A percentile compares a stretch with the other conserved stretches of the same genome.
These are phyloP conservation scores for Theileria parva DNA, from an alignment of 169 alveolate species.

Conservation along the genomic window DNA sequence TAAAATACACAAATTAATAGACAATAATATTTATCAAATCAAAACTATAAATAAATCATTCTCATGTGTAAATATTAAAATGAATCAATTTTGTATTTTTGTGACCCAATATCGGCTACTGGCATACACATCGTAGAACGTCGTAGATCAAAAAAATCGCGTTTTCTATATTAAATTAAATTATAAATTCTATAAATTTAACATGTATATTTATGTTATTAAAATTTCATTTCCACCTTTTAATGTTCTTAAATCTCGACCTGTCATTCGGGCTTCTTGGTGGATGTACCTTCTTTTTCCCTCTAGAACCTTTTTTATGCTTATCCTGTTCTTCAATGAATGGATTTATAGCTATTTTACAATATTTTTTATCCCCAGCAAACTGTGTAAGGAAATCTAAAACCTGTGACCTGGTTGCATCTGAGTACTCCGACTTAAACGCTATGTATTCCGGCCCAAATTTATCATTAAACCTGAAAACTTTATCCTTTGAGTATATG, in stretches of 20 bases:
- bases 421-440: constrained; percentile 16
- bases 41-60: neutral
- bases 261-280: constrained; percentile 1
- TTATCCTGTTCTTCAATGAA: neutral
- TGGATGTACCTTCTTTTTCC: constrained; percentile 9
- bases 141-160: neutral
- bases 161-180: neutral
- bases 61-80: neutral
- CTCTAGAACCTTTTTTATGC: neutral
- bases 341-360: neutral
- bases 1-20: too few relatives aligned
- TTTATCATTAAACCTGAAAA: constrained; percentile 60
- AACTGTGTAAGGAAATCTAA: constrained; percentile 29
- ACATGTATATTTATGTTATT: neutral
- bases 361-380: neutral
- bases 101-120: neutral
- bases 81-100: neutral
- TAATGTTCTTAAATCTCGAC: constrained; percentile 42
- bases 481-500: constrained; percentile 65
- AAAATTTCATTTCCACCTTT: constrained; percentile 35
- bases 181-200: too few relatives aligned
- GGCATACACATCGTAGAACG: neutral
- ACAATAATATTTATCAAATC: neutral
- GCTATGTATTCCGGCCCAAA: constrained; percentile 38
- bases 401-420: constrained; percentile 17